A percentile compares a stretch with the other conserved stretches of the same genome.
Evolutionary conservation across 225 moss, liverwort and hornwort species (phyloP).

Genomic region (Pleurozium schreberi): DNA sequence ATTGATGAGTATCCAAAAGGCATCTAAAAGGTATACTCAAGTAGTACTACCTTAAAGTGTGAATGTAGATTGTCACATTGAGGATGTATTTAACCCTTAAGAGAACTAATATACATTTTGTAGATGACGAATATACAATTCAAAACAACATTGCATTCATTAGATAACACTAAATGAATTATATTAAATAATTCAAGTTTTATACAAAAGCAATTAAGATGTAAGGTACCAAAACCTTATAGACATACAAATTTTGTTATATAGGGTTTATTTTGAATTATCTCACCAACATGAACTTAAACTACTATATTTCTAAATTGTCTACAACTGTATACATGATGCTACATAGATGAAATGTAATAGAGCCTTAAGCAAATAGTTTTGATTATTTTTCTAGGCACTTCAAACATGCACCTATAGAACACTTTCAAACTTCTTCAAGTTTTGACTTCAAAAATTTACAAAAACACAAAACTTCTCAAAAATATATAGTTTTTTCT

Average conservation of each 20-base stretch:
- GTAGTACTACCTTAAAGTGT: background rate
- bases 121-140: background rate
- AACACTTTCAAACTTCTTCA: background rate
- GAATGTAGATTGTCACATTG: background rate
- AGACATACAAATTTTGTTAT: rapidly evolving
- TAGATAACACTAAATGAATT: rapidly evolving
- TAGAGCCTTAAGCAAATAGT: background rate
- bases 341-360: too few relatives aligned
- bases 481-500: background rate
- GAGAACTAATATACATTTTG: background rate
- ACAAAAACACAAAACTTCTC: too few relatives aligned
- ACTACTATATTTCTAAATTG: background rate
- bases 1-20: background rate
- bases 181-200: background rate
- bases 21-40: too few relatives aligned
- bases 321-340: rapidly evolving
- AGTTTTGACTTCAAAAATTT: background rate
- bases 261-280: background rate
- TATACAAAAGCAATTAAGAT: background rate
- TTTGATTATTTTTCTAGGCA: rapidly evolving
- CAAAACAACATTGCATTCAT: background rate
- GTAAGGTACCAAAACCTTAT: background rate
- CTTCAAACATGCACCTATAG: background rate
- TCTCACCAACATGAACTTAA: background rate
- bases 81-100: background rate